Evolutionary conservation across 345 rosid genomes (phyloP), one percentile per base, ranked within the genome.

Genomic region (Salix brachista): DNA sequence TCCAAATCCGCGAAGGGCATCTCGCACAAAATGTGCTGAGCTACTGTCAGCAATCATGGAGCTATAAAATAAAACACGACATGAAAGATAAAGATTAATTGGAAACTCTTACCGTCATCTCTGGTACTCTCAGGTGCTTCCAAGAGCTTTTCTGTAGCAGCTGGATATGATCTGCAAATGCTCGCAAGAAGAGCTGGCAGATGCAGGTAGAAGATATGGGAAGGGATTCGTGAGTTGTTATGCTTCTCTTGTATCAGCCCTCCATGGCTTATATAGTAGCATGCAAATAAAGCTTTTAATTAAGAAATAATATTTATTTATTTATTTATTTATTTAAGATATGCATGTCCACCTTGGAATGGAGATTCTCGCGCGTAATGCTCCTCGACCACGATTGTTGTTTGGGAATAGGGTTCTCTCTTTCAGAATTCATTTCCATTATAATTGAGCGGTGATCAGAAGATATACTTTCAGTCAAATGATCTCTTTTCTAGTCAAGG

Each of bases 351-450:
- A 74, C 82, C 79, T 78, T 42, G 62, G 80, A 79, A 79, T 80
- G 76, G 41, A 79, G 80, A 75, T 73, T 75, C 81, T 77, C 65
- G 64, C 76, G 73, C 77, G 74, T 42, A 11, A 74, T 17, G 80
- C 77, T 71, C 77, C 87, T 82, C 78, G 34, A 69, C 86, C 85
- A 80, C 72, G 77, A 77, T 85, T 85, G 36, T 56, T 85, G 78
- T 61, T 28, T 60, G 79, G 64, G 89, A 81, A 87, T 87, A 54
- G 14, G 85, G 82, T 87, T 87, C 89, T 74, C 17, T 42, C 26
- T 28, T 54, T 6, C 41, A 42, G 44, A 62, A 56, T 46, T 78
- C 19, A 77, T 65, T 36, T 71, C 56, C 68, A 60, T 30, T 77
- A 52, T 46, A 62, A 42, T 42, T 42, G 13, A 36, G 58, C 21